phyloP scores from a whole-genome alignment of 148 eudicot genomes.

The Spergularia bocconei region DNA sequence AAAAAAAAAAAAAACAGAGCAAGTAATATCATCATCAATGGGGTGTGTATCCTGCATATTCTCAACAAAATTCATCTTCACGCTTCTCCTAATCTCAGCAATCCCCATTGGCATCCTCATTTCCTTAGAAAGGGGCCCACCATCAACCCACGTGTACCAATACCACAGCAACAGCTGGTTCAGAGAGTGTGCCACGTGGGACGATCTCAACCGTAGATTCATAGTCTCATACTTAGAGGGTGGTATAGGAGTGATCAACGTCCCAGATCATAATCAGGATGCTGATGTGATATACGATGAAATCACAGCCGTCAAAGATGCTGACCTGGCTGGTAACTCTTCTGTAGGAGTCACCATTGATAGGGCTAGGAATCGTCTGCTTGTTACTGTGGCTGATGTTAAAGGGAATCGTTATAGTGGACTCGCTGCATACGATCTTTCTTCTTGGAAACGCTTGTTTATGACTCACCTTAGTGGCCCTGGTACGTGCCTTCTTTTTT shows the following conservation, averaged over 20 bases:
- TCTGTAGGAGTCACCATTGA: conserved; percentile 62
- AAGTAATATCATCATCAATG: neutral
- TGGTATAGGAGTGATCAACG: conserved; percentile 55
- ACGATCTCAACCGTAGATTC: conserved; percentile 61
- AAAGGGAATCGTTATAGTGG: conserved; percentile 61
- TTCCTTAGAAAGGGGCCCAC: conserved; percentile 48
- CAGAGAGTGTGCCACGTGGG: conserved; percentile 75
- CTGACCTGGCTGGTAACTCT: conserved; percentile 56
- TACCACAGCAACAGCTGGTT: conserved; percentile 71
- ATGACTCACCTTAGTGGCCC: conserved; percentile 61
- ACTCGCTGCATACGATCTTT: conserved; percentile 76
- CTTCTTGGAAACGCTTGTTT: conserved; percentile 62
- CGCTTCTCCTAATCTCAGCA: conserved; percentile 58
- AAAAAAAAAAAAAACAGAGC: neutral
- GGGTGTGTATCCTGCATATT: conserved; percentile 32
- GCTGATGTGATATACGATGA: conserved; percentile 33
- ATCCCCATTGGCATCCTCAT: conserved; percentile 64
- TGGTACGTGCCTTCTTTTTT: conserved; percentile 31
- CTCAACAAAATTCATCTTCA: conserved; percentile 46
- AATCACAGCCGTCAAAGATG: conserved; percentile 45
- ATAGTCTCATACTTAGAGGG: conserved; percentile 75
- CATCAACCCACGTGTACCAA: conserved; percentile 51
- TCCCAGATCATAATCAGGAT: conserved; percentile 26
- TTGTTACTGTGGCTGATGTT: conserved; percentile 62
- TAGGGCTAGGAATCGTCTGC: conserved; percentile 52